Percentiles rank a stretch among this genome's conserved stretches.
Conservation (phyloP, 139 green algal species). For the Chlamydomonas incerta region DNA sequence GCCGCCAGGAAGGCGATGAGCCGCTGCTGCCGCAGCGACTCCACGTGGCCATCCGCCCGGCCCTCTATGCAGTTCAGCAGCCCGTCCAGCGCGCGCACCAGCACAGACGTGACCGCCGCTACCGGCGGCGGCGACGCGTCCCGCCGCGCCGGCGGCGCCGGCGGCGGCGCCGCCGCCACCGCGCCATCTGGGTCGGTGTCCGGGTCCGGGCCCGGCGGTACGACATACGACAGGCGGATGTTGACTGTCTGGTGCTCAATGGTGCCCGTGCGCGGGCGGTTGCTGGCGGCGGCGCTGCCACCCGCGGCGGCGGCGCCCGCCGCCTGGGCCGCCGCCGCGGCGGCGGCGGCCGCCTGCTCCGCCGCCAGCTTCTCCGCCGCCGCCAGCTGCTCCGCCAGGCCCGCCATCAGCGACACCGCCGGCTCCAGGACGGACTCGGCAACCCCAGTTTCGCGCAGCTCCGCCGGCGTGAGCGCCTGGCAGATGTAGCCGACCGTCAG, state of each 20-base stretch:
- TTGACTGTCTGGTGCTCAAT: conserved; percentile 10
- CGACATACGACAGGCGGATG: conserved; percentile 8
- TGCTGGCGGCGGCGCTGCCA: neutral
- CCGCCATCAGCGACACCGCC: conserved; percentile 1
- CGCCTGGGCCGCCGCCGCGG: neutral
- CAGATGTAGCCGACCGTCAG: conserved; percentile 29
- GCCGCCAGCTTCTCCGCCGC: conserved; percentile 8
- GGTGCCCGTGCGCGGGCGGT: neutral
- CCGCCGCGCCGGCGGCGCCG: neutral
- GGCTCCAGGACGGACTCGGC: conserved; percentile 5
- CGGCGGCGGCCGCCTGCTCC: neutral
- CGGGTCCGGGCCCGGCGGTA: neutral
- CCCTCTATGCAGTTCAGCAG: conserved; percentile 24
- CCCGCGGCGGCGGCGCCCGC: neutral
- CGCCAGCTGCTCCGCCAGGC: neutral
- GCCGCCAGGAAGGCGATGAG: neutral
- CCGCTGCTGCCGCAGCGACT: conserved; percentile 9
- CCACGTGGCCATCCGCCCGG: neutral
- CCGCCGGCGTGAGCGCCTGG: neutral
- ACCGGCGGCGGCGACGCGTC: neutral
- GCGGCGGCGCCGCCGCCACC: neutral
- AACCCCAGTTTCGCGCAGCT: neutral
- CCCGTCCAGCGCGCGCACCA: neutral
- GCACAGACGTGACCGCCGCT: neutral
- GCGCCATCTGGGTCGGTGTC: neutral